phyloP scores from a whole-genome alignment of 352 stramenopile genomes.

The Detonula confervacea region DNA sequence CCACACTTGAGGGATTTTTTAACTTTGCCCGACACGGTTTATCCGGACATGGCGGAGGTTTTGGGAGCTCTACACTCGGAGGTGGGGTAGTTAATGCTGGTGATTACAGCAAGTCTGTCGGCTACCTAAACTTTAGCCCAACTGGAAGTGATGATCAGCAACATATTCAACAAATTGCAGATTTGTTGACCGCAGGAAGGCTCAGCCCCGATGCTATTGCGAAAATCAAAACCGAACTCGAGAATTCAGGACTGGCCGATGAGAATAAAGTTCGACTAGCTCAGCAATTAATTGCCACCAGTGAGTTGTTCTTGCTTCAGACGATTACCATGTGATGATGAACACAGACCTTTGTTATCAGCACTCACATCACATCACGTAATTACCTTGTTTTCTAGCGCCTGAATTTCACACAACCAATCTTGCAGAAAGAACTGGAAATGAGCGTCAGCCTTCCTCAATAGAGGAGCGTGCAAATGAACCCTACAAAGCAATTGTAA shows the following conservation, averaged over 20 bases:
- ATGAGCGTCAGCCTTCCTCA: too few species aligned
- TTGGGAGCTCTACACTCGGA: conserved; percentile 36
- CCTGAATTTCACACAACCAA: conserved; percentile 78
- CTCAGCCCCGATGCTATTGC: too few species aligned
- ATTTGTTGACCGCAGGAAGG: conserved; percentile 49
- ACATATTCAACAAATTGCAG: conserved; percentile 72
- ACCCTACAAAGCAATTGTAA: conserved; percentile 75
- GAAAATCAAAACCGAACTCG: too few species aligned
- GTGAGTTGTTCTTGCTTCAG: background rate
- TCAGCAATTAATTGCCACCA: conserved; percentile 71
- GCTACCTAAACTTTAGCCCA: conserved; percentile 38
- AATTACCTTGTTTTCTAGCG: too few species aligned
- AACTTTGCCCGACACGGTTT: conserved; percentile 70
- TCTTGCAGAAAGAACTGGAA: too few species aligned
- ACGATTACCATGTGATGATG: too few species aligned
- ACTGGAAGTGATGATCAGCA: conserved; percentile 10
- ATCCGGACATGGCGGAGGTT: conserved; percentile 50
- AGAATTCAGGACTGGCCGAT: too few species aligned
- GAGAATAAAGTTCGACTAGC: conserved; percentile 49
- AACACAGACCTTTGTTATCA: conserved; percentile 33
- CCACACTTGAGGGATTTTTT: too few species aligned
- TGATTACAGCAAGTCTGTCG: conserved; percentile 41
- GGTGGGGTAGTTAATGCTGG: conserved; percentile 22
- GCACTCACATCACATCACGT: background rate
- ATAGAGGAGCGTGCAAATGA: conserved; percentile 34